Conservation (phyloP, 495 filamentous ascomycete species). For the Daldinia caldariorum region DNA sequence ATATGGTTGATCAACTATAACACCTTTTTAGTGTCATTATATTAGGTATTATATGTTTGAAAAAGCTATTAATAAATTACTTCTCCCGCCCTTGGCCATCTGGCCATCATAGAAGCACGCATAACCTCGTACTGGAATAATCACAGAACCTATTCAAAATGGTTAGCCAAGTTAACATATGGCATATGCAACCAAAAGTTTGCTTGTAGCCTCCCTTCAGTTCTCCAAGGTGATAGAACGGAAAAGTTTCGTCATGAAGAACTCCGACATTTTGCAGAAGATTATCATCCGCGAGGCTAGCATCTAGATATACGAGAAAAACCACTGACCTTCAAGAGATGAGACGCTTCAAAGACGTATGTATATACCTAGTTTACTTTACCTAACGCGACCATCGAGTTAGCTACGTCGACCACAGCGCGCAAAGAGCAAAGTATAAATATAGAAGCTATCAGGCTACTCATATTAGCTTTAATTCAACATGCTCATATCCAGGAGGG, state of each 20-base stretch:
- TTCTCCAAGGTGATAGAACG: constrained; percentile 90
- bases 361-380: constrained; percentile 22
- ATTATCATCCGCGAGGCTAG: constrained; percentile 75
- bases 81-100: neutral
- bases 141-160: neutral
- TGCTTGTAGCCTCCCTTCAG: constrained; percentile 67
- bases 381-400: constrained; percentile 47
- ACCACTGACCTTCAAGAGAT: constrained; percentile 24
- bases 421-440: constrained; percentile 3
- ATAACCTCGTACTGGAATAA: neutral
- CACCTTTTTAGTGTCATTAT: neutral
- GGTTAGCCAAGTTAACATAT: constrained; percentile 11
- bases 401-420: constrained; percentile 29
- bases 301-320: constrained; percentile 14
- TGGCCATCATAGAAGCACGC: neutral
- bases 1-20: neutral
- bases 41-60: neutral
- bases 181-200: constrained; percentile 23
- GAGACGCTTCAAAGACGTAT: neutral
- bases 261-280: constrained; percentile 84
- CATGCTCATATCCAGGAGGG: neutral
- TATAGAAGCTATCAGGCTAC: constrained; percentile 46
- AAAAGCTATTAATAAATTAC: neutral
- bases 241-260: constrained; percentile 71
- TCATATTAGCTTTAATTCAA: constrained; percentile 54